phyloP scores from a whole-genome alignment of 192 early-diverging fungal genomes.

The Spizellomyces sp. region DNA sequence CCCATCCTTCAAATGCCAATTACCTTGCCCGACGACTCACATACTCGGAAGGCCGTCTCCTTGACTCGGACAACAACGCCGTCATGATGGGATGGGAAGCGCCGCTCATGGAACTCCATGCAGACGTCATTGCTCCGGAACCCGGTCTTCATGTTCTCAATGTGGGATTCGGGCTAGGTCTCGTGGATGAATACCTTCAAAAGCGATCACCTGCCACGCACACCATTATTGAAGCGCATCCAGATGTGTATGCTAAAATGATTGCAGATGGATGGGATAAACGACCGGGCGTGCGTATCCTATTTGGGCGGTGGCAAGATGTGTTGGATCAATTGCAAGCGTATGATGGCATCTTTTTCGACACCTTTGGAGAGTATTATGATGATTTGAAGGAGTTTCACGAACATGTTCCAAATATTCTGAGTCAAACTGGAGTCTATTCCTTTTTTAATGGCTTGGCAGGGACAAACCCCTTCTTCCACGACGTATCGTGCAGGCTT shows the following conservation, averaged over 20 bases:
- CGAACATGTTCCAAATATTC: slow-evolving; percentile 66
- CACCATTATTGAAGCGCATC: slow-evolving; percentile 96
- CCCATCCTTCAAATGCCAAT: slow-evolving; percentile 62
- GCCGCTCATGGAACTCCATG: slow-evolving; percentile 88
- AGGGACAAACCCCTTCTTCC: slow-evolving; percentile 93
- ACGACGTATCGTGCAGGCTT: slow-evolving; percentile 90
- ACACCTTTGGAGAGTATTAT: slow-evolving; percentile 71
- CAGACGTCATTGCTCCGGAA: slow-evolving; percentile 64
- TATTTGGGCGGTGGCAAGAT: slow-evolving; percentile 92
- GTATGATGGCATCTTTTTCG: slow-evolving; percentile 92
- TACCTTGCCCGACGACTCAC: slow-evolving; percentile 78
- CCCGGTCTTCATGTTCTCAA: slow-evolving; percentile 53
- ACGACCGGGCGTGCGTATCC: slow-evolving; percentile 77
- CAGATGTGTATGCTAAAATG: slow-evolving; percentile 93
- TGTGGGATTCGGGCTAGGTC: slow-evolving; percentile 59
- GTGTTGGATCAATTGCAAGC: slow-evolving; percentile 68
- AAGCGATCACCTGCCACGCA: slow-evolving; percentile 66
- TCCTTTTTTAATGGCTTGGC: slow-evolving; percentile 95
- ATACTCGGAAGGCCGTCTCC: slow-evolving; percentile 75
- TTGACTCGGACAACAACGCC: slow-evolving; percentile 86
- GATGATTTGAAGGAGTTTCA: slow-evolving; percentile 71
- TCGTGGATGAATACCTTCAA: slow-evolving; percentile 86
- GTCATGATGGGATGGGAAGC: slow-evolving; percentile 99
- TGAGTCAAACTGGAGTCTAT: slow-evolving; percentile 75
- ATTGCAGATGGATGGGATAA: slow-evolving; percentile 81